Conservation (phyloP, 306 rosid genomes). For the Fagus crenata region DNA sequence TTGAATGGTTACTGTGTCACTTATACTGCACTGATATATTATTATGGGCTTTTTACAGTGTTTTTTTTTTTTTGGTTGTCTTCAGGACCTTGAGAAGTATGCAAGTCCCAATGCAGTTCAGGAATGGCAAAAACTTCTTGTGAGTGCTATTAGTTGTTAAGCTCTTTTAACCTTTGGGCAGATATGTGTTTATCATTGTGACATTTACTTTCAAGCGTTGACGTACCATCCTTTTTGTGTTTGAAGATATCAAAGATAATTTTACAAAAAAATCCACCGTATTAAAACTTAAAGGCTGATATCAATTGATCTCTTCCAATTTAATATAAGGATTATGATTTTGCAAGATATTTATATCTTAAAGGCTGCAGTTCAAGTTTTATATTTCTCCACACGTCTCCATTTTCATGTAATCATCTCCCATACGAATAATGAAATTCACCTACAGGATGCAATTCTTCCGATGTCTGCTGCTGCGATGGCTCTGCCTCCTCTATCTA, state of each 20-base stretch:
- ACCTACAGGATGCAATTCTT: conserved; percentile 76
- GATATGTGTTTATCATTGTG: background rate
- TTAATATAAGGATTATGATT: background rate
- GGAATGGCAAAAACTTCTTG: conserved; percentile 87
- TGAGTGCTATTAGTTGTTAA: conserved; percentile 33
- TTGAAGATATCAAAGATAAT: background rate
- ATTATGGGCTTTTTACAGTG: background rate
- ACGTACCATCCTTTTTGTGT: background rate
- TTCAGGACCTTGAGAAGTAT: conserved; percentile 80
- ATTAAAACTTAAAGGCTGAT: background rate
- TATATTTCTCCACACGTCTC: background rate
- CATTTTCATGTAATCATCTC: conserved; percentile 2
- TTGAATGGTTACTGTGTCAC: background rate
- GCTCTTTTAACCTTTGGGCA: background rate
- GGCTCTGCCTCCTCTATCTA: conserved; percentile 92
- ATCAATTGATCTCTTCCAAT: background rate
- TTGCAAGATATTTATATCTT: background rate
- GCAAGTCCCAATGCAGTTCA: conserved; percentile 73
- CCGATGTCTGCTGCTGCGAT: conserved; percentile 86
- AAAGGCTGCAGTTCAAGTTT: too few species aligned
- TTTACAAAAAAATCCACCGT: background rate
- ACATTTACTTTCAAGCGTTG: background rate
- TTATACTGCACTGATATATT: background rate
- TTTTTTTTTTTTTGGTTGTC: background rate
- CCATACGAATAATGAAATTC: conserved; percentile 31